Base-by-base conservation (phyloP, 345 rosid genomes). In the Dipteronia dyeriana region DNA sequence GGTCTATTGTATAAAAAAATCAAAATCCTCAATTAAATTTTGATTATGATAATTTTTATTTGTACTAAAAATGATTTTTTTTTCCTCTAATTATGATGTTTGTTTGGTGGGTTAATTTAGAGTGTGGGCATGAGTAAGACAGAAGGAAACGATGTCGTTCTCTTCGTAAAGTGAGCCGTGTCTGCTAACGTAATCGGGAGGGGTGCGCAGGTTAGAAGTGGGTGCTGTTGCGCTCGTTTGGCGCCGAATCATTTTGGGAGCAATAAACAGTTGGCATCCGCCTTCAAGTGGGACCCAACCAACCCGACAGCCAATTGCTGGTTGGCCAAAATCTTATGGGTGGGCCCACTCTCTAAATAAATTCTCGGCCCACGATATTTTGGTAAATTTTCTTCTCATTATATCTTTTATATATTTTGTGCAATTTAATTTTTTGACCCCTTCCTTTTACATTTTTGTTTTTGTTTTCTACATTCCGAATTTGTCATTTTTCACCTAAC, bases 321-420 rank as follows among this genome's bases (percentile, higher is more conserved):
- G 77, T 76, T 76, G 83, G 82, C 81, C 79, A 77, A 74, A 76
- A 79, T 69, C 71, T 66, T 51, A 16, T 66, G 70, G 79, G 53
- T 75, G 74, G 76, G 57, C 31, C 63, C 41, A 26, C 31, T 26
- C 1, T 12, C 4, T 23, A 23, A 3, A 10, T 59, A 61, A 74
- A 7, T 74, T 63, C 2, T 75, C 78, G 62, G 71, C 51, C 34
- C 14, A 49, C 69, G 76, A 45, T 62, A 25, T 45, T 61, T 60
- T 73, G 3, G 23, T 49, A 4, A 49, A 51, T 39, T 25, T 22
- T 49, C 34, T n/a, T 17, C 10, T 38, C 51, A 4, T 23, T 67
- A 73, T 13, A 38, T 54, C 56, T 71, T 72, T 13, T 34, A 65
- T 8, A 7, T 23, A 34, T 34, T 34, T 34, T 34, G 38, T 34